Conservation (phyloP, 129 eudicot species). For the Sambucus nigra region DNA sequence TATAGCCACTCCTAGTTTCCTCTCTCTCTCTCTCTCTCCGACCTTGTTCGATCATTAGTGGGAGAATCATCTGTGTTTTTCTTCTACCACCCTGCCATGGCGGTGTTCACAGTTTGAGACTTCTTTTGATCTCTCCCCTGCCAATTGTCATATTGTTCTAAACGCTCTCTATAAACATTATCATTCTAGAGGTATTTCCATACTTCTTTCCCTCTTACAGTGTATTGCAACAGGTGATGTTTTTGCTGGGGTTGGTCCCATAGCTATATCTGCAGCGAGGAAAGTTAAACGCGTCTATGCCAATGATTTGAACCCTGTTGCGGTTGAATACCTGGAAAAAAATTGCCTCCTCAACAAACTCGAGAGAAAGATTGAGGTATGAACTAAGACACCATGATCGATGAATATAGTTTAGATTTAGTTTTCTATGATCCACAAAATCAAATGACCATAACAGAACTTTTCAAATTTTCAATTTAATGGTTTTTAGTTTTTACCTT, state of each 20-base stretch:
- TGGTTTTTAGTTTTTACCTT: too few relatives aligned
- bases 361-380: constrained; percentile 85
- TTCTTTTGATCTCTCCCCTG: not conserved
- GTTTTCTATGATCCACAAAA: too few relatives aligned
- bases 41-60: not conserved
- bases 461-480: constrained; percentile 8
- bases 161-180: not conserved
- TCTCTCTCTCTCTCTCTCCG: not conserved
- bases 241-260: constrained; percentile 96
- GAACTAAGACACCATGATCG: not conserved
- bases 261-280: constrained; percentile 80
- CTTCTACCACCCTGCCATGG: not conserved
- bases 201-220: constrained; percentile 13
- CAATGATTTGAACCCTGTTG: constrained; percentile 84
- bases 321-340: constrained; percentile 76
- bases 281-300: constrained; percentile 83
- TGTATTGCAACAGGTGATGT: constrained; percentile 64
- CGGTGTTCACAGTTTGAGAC: not conserved
- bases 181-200: not conserved
- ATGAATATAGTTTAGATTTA: too few relatives aligned
- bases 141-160: not conserved
- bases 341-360: constrained; percentile 75
- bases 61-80: not conserved
- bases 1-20: not conserved
- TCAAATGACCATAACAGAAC: too few relatives aligned